Evolutionary conservation across 2,329 filamentous ascomycete species (phyloP), one percentile per base, ranked within the genome.

Genomic region (Aphanoascus verrucosus): DNA sequence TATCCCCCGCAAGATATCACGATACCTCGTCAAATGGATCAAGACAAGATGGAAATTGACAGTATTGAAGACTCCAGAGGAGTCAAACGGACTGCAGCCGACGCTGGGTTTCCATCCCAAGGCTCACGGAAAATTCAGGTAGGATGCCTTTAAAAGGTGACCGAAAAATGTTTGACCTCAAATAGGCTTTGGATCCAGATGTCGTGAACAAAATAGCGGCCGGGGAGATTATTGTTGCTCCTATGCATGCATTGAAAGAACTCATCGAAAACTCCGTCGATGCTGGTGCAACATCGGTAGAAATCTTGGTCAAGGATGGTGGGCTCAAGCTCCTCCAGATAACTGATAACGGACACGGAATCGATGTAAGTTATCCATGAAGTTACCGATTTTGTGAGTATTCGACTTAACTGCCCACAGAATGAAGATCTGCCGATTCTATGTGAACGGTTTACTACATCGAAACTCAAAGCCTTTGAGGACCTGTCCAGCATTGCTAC

Each of bases 191-290:
- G 23, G 87, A 94, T 63, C 83, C 86, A 58, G 85, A 93, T 72
- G 93, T 98, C 19, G 86, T 98, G 60, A 98, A 97, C 75, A 98
- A 97, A 69, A 98, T 98, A 61, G 93, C 93, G 0, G 93, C 93
- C 0, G 93, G 93, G 17, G 93, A 98, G 69, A 98, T 98, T 63
- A 98, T 98, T 56, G 89, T 98, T 47, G 91, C 93, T 1, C 94
- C 93, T 0, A 89, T 96, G 28, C 88, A 98, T 69, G 93, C 94
- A 2, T 71, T 98, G 54, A 98, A 98, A 70, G 93, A 98, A 67
- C 75, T 98, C 48, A 89, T 98, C 11, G 93, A 98, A 68, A 98
- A 98, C 63, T 85, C 93, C 3, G 89, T 98, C 14, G 94, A 98
- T 71, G 93, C 94, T n/a, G 91, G 93, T 4, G 87, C 93, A 2